phyloP scores from a whole-genome alignment of 495 filamentous ascomycete species.

The Tetracladium setigerum region DNA sequence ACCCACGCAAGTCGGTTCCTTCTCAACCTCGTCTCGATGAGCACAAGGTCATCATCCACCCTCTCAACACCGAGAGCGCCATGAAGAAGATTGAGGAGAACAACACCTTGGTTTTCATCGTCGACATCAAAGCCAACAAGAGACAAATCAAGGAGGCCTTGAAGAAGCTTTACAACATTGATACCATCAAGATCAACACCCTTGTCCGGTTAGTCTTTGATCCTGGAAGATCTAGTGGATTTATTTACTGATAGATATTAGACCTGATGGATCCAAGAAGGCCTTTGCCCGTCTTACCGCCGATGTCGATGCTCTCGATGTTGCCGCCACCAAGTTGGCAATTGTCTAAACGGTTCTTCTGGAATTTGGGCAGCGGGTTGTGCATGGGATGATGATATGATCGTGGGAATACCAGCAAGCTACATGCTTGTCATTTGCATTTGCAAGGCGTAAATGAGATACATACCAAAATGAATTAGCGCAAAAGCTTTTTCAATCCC shows the following conservation, averaged over 20 bases:
- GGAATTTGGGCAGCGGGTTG: slow-evolving; percentile 11
- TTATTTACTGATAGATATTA: slow-evolving; percentile 25
- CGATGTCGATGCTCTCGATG: slow-evolving; percentile 97
- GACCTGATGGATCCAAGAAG: slow-evolving; percentile 97
- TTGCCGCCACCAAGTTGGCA: slow-evolving; percentile 95
- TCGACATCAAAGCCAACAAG: slow-evolving; percentile 98
- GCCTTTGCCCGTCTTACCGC: slow-evolving; percentile 90
- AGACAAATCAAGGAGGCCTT: slow-evolving; percentile 96
- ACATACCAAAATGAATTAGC: slow-evolving; percentile 18
- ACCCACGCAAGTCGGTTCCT: slow-evolving; percentile 90
- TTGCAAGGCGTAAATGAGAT: slow-evolving; percentile 23
- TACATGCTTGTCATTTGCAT: slow-evolving; percentile 19
- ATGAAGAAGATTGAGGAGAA: slow-evolving; percentile 99
- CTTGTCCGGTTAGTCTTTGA: slow-evolving; percentile 65
- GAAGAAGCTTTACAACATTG: slow-evolving; percentile 99
- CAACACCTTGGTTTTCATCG: slow-evolving; percentile 98
- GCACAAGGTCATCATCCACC: slow-evolving; percentile 80
- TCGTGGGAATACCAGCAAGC: slow-evolving; percentile 9
- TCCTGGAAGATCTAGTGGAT: background rate
- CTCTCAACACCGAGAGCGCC: slow-evolving; percentile 94
- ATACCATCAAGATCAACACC: slow-evolving; percentile 97
- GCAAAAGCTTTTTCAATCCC: slow-evolving; percentile 12
- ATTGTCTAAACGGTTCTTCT: slow-evolving; percentile 66
- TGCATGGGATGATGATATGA: slow-evolving; percentile 13
- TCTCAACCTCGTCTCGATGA: slow-evolving; percentile 87